Conservation (phyloP, 2,329 filamentous ascomycete species). For the Periconia digitata region DNA sequence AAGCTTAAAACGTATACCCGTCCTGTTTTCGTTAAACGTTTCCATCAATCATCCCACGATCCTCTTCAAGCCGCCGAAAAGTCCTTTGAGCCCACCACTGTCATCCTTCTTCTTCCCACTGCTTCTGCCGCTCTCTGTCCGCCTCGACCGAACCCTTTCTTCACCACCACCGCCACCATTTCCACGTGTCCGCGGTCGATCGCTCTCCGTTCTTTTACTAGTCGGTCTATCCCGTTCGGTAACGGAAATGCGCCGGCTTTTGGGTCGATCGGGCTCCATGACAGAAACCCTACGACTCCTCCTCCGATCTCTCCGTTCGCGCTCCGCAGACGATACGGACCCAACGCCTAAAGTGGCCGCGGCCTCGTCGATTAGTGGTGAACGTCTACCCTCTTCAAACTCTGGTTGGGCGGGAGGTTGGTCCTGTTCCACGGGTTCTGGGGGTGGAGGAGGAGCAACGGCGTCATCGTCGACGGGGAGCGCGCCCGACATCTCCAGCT, state of each 20-base stretch:
- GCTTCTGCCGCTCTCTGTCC: constrained; percentile 29
- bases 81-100: constrained; percentile 28
- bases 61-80: constrained; percentile 37
- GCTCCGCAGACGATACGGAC: constrained; percentile 32
- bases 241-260: constrained; percentile 33
- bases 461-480: constrained; percentile 10
- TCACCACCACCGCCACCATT: constrained; percentile 28
- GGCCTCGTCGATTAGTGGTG: constrained; percentile 27
- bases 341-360: constrained; percentile 26
- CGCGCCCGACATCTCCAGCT: constrained; percentile 31
- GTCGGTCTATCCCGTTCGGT: constrained; percentile 33
- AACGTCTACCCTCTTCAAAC: constrained; percentile 9
- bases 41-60: constrained; percentile 15
- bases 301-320: constrained; percentile 24
- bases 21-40: no score
- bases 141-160: constrained; percentile 21
- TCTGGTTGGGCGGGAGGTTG: constrained; percentile 12
- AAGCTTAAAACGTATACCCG: background rate
- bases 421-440: constrained; percentile 20
- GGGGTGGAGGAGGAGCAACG: constrained; percentile 20
- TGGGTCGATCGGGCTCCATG: constrained; percentile 28
- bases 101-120: constrained; percentile 34
- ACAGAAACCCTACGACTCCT: constrained; percentile 26
- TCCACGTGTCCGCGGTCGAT: constrained; percentile 27
- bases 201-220: constrained; percentile 30